These are phyloP conservation scores for Aspergillus sp. DNA, from an alignment of 2,329 filamentous ascomycete species.

Conservation along the genomic window DNA sequence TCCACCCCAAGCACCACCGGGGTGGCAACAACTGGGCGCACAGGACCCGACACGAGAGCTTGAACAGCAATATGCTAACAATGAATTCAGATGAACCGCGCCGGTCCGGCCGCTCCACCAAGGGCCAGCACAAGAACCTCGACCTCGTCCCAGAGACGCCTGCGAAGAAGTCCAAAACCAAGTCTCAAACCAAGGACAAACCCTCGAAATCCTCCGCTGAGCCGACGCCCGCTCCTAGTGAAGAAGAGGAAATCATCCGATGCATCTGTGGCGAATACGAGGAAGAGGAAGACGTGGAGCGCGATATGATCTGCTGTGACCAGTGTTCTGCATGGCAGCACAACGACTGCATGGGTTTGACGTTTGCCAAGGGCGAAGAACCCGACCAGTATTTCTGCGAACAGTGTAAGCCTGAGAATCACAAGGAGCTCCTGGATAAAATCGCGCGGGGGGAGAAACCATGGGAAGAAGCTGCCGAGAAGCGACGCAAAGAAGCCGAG, in stretches of 20 bases:
- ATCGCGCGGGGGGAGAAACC: constrained; percentile 79
- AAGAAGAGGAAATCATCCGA: constrained; percentile 74
- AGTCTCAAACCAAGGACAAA: constrained; percentile 47
- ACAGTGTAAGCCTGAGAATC: constrained; percentile 78
- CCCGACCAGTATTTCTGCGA: constrained; percentile 91
- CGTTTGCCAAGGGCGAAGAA: constrained; percentile 70
- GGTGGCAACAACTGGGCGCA: neutral
- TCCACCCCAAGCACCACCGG: neutral
- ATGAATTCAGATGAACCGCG: constrained; percentile 71
- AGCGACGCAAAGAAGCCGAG: constrained; percentile 61
- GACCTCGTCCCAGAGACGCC: constrained; percentile 65
- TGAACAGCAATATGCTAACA: constrained; percentile 29
- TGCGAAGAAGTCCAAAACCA: constrained; percentile 47
- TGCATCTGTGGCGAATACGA: constrained; percentile 90
- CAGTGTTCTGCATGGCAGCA: constrained; percentile 94
- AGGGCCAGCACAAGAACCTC: constrained; percentile 91
- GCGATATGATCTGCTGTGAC: constrained; percentile 96
- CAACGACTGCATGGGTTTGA: constrained; percentile 89
- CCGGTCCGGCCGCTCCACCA: constrained; percentile 92
- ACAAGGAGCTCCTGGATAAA: constrained; percentile 75
- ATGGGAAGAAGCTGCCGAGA: constrained; percentile 71
- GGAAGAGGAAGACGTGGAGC: constrained; percentile 79
- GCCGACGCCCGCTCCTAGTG: constrained; percentile 42
- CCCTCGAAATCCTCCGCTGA: constrained; percentile 48
- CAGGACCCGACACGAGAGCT: constrained; percentile 5